Evolutionary conservation across 2,329 filamentous ascomycete species (phyloP).

Genomic region (Didymella exigua): DNA sequence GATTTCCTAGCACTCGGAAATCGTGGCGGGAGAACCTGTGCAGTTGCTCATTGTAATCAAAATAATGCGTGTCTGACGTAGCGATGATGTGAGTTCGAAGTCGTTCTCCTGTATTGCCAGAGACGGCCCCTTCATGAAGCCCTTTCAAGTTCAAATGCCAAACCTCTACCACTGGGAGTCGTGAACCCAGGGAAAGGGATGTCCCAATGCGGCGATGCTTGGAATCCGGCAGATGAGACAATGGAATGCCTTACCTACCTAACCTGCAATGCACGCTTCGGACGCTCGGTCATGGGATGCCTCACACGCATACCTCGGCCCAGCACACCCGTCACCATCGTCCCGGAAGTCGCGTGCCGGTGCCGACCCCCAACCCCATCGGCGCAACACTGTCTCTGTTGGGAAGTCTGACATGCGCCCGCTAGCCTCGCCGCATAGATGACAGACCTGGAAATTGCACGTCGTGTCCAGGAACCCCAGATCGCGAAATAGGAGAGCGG

Average conservation of each 20-base stretch:
- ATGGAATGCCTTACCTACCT: background rate
- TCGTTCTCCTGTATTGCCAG: too few relatives aligned
- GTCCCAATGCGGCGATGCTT: too few relatives aligned
- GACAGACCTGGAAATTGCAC: background rate
- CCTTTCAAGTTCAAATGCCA: too few relatives aligned
- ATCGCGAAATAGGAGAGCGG: constrained; percentile 9
- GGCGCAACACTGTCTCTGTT: too few relatives aligned
- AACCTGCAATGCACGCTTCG: background rate
- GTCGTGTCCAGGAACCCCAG: background rate
- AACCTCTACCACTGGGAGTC: too few relatives aligned
- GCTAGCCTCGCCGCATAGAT: background rate
- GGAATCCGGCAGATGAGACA: background rate
- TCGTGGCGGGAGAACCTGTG: too few relatives aligned
- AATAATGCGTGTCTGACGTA: too few relatives aligned
- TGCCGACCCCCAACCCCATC: background rate
- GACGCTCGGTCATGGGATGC: background rate
- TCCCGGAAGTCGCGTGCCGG: constrained; percentile 10
- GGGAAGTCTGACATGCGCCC: background rate
- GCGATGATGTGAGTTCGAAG: too few relatives aligned
- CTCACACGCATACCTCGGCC: background rate
- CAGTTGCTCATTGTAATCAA: too few relatives aligned
- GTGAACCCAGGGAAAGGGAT: too few relatives aligned
- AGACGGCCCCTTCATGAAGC: too few relatives aligned
- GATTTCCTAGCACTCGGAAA: too few relatives aligned
- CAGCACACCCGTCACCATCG: background rate